Evolutionary conservation across 768 basidiomycete genomes (phyloP), one percentile per base, ranked within the genome.

Genomic region (Russula compacta): DNA sequence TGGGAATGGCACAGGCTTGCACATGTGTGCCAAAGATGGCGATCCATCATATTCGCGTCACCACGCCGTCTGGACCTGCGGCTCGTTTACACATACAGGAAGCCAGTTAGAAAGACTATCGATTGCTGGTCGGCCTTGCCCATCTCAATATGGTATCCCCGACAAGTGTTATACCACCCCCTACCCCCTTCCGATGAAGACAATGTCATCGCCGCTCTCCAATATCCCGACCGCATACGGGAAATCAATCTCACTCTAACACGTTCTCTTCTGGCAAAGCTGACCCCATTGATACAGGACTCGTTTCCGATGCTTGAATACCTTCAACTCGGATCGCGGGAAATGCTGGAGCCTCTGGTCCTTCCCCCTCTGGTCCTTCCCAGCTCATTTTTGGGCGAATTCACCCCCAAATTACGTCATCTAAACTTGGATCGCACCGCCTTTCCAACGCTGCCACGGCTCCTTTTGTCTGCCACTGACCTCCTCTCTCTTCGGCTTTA

Each of bases 1-100:
- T 63, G 61, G 61, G 46, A 58, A 54, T 63, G 61, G 61, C 61
- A 63, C 35, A 43, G 61, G 14, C 56, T 63, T 4, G 52, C 56
- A 6, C 61, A 63, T 47, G 61, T 63, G 6, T 63, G 57, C 40
- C 51, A 15, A 46, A 21, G 56, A 49, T 63, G 61, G 61, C 51
- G 61, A 8, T 43, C 21, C 11, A 32, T 63, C 46, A 49, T 63
- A 53, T 58, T 54, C 24, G 1, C 51, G 6, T 63, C 61, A n/a
- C 61, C 56, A 2, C 40, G 47, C 40, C 61, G 56, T 21, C 33
- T 63, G 8, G 40, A 58, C 38, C 29, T 63, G 2, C 61, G 61
- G 4, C 61, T 63, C 24, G 51, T 58, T 44, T 62, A 58, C 52
- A 63, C 61, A 15, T 58, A 63, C 46, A 53, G 2, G 19, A 58